Evolutionary conservation across 1,284 basidiomycete genomes (phyloP), one percentile per base, ranked within the genome.

Genomic region (Puccinia coronata): DNA sequence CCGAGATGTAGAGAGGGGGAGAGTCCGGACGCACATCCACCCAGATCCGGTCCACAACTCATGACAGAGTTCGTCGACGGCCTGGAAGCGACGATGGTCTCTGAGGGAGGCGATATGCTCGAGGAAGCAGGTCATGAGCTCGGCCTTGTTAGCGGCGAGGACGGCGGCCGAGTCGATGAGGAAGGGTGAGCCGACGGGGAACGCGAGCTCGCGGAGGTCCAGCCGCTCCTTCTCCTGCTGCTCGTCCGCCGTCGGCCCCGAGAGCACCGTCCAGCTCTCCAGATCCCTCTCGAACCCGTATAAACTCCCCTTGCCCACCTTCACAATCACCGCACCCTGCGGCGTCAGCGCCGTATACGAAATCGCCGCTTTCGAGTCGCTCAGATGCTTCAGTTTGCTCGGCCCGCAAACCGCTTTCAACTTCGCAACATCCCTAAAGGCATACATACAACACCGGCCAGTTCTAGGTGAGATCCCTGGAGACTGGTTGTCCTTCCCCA

Each of bases 371-470:
- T 91, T 91, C 0, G 88, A 85, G 18, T 87, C 86, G 43, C 94
- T 87, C 28, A 95, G 87, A 5, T 91, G 88, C 0, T 88, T 85
- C 34, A 95, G 86, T 34, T 91, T 91, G 9, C 89, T 87, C 0
- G 93, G 90, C 0, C 91, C 87, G 85, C 93, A 92, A 76, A 90
- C 87, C 0, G 91, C 89, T 23, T 88, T 86, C 83, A 90, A 88
- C 36, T 90, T 91, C 83, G 91, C 91, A 72, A 92, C 87, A 83
- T 95, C 91, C 91, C 93, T 95, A n/a, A n/a, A n/a, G n/a, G n/a
- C n/a, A n/a, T n/a, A n/a, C n/a, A n/a, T n/a, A n/a, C n/a, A n/a
- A n/a, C n/a, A n/a, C n/a, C n/a, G n/a, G n/a, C n/a, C n/a, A n/a
- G n/a, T n/a, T n/a, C n/a, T n/a, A n/a, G n/a, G 82, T 75, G 82